phyloP scores from a whole-genome alignment of 768 basidiomycete species.

The Pulveroboletus frians region DNA sequence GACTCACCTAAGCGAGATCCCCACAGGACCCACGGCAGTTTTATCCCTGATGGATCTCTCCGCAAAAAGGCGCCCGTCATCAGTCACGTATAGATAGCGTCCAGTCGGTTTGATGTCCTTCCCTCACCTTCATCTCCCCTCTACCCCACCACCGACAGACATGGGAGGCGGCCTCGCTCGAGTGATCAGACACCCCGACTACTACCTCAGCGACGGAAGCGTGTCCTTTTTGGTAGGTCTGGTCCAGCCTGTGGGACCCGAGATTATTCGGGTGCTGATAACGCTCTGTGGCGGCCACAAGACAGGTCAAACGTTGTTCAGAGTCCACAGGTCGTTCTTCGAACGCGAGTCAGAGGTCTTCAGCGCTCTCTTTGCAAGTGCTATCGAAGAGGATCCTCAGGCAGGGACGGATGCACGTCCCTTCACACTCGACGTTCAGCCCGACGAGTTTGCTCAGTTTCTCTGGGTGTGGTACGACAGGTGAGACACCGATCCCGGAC shows the following conservation, averaged over 20 bases:
- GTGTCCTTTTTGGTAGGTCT: slow-evolving; percentile 17
- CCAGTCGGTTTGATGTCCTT: not conserved
- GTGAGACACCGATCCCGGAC: slow-evolving; percentile 25
- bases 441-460: slow-evolving; percentile 45
- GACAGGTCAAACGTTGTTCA: slow-evolving; percentile 48
- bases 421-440: slow-evolving; percentile 39
- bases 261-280: slow-evolving; percentile 3
- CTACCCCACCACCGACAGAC: not conserved
- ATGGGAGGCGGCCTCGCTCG: slow-evolving; percentile 13
- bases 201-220: slow-evolving; percentile 12
- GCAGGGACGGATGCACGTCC: slow-evolving; percentile 35
- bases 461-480: slow-evolving; percentile 58
- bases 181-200: not conserved
- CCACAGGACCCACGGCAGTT: slow-evolving; percentile 6
- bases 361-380: slow-evolving; percentile 27
- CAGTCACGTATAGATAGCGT: slow-evolving; percentile 17
- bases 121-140: not conserved
- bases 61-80: slow-evolving; percentile 13
- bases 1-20: slow-evolving; percentile 7
- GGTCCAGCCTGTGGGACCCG: not conserved
- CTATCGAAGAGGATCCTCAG: slow-evolving; percentile 28
- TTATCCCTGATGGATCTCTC: slow-evolving; percentile 13
- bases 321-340: slow-evolving; percentile 56
- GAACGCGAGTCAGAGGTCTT: slow-evolving; percentile 51
- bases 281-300: slow-evolving; percentile 21